These are phyloP conservation scores for Mycocentrospora acerina DNA, from an alignment of 2,329 filamentous ascomycete species.

Conservation along the genomic window DNA sequence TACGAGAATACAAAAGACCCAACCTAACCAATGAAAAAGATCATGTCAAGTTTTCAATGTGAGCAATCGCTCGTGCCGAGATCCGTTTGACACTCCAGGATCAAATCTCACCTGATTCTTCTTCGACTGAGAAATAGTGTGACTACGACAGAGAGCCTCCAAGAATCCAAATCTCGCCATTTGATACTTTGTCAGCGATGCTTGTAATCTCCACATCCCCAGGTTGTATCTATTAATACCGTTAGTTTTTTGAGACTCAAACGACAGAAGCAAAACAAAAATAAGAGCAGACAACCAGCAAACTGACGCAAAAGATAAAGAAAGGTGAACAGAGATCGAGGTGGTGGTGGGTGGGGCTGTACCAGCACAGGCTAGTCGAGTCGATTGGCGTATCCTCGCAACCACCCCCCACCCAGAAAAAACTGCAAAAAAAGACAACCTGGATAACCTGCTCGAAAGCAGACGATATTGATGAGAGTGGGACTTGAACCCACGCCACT, in stretches of 20 bases:
- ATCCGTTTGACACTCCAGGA: too few species aligned
- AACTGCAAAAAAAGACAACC: constrained; percentile 25
- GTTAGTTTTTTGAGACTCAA: constrained; percentile 8
- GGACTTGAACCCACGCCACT: constrained; percentile 45
- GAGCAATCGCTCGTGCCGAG: too few species aligned
- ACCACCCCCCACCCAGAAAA: too few species aligned
- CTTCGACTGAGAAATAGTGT: too few species aligned
- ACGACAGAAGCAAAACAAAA: neutral
- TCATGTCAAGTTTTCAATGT: too few species aligned
- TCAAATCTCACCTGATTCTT: too few species aligned
- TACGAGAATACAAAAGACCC: too few species aligned
- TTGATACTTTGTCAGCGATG: constrained; percentile 74
- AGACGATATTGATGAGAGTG: constrained; percentile 43
- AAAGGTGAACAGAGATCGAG: neutral
- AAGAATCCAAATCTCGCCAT: constrained; percentile 86
- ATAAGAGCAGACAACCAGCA: too few species aligned
- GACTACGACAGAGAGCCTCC: constrained; percentile 56
- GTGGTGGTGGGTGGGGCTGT: constrained; percentile 2
- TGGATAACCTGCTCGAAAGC: constrained; percentile 17
- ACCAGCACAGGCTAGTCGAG: too few species aligned
- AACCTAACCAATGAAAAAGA: too few species aligned
- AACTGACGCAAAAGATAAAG: neutral
- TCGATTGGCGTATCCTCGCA: neutral
- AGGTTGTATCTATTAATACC: constrained; percentile 65
- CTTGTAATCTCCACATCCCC: constrained; percentile 74